A percentile compares a stretch with the other conserved stretches of the same genome.
phyloP scores from a whole-genome alignment of 2,329 filamentous ascomycete species.

The Magnaporthiopsis rhizophila region DNA sequence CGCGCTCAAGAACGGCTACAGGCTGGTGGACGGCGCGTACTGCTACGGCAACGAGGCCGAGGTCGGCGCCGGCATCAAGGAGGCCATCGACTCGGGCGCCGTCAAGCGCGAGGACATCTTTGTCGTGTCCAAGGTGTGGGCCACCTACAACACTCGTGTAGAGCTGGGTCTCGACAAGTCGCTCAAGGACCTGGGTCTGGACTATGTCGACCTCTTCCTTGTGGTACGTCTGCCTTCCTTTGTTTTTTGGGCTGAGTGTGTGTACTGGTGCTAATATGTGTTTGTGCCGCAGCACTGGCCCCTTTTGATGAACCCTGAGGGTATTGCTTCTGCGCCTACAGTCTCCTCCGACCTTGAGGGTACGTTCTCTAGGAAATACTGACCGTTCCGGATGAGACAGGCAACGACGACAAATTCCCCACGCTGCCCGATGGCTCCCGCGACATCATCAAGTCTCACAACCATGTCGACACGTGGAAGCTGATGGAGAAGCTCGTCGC shows the following conservation, averaged over 20 bases:
- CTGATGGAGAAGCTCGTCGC: constrained; percentile 60
- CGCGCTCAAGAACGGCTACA: constrained; percentile 50
- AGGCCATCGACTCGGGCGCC: constrained; percentile 60
- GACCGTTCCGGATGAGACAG: constrained; percentile 20
- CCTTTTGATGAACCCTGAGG: constrained; percentile 69
- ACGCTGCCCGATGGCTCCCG: constrained; percentile 65
- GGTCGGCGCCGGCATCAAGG: constrained; percentile 69
- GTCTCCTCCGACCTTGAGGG: too few species aligned
- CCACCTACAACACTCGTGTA: constrained; percentile 64
- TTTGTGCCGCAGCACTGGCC: constrained; percentile 63
- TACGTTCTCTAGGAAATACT: not conserved
- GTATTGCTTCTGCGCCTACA: constrained; percentile 25
- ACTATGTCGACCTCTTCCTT: constrained; percentile 75
- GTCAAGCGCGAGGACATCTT: constrained; percentile 73
- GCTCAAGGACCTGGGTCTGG: constrained; percentile 63
- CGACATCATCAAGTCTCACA: constrained; percentile 61
- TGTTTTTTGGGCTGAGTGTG: not conserved
- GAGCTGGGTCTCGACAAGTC: constrained; percentile 65
- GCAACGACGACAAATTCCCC: constrained; percentile 67
- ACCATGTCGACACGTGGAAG: constrained; percentile 71
- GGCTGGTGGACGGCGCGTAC: constrained; percentile 63
- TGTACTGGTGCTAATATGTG: not conserved
- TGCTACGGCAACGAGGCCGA: constrained; percentile 78
- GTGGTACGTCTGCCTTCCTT: constrained; percentile 35
- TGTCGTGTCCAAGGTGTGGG: constrained; percentile 81